Percentiles rank a stretch among this genome's conserved stretches.
Conservation (phyloP, 257 asterid genomes). For the Scutellaria barbata region DNA sequence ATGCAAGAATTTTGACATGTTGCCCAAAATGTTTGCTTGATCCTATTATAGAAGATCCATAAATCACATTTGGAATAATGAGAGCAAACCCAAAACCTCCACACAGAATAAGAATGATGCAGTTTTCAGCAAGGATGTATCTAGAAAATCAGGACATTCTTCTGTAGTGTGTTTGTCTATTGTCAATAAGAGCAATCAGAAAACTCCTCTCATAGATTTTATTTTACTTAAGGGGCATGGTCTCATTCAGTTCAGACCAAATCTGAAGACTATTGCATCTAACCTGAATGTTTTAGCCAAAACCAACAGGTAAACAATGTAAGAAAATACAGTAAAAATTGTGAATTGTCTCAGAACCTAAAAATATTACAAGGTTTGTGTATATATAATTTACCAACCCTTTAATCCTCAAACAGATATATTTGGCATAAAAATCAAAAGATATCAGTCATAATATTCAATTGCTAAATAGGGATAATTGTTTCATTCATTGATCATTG, state of each 20-base stretch:
- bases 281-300: not conserved
- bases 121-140: slow-evolving; percentile 10
- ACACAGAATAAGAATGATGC: slow-evolving; percentile 6
- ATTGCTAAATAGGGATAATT: not conserved
- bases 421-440: not conserved
- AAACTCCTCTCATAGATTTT: not conserved
- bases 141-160: not conserved
- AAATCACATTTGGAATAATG: slow-evolving; percentile 7
- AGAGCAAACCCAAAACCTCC: not conserved
- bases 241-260: slow-evolving; percentile 13
- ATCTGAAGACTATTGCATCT: slow-evolving; percentile 3
- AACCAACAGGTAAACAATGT: not conserved
- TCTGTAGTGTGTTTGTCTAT: not conserved
- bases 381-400: not conserved
- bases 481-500: not conserved
- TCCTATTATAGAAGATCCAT: not conserved
- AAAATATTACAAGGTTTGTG: not conserved
- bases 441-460: not conserved
- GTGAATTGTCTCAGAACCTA: not conserved
- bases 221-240: not conserved
- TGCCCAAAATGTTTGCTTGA: not conserved
- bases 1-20: not conserved
- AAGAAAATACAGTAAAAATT: not conserved
- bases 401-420: not conserved
- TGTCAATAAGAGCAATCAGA: not conserved